Evolutionary conservation across 768 basidiomycete species (phyloP).

Genomic region (Lanmaoa rubissima): DNA sequence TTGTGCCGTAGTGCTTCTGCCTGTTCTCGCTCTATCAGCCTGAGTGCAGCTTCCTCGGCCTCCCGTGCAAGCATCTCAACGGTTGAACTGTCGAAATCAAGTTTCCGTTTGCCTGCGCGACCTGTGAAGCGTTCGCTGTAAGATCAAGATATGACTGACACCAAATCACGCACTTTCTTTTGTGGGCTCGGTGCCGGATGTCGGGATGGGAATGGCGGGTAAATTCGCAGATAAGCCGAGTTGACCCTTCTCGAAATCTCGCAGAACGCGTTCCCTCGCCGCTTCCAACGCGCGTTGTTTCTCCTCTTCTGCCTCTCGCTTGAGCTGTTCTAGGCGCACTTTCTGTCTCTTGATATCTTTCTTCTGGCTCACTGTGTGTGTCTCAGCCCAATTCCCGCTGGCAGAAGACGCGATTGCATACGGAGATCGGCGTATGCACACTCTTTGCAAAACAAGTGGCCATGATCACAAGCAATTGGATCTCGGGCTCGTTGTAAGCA

Average conservation of each 20-base stretch:
- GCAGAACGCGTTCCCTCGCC: slow-evolving; percentile 85
- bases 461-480: slow-evolving; percentile 78
- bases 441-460: slow-evolving; percentile 95
- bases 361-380: slow-evolving; percentile 75
- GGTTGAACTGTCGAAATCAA: slow-evolving; percentile 71
- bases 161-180: slow-evolving; percentile 36
- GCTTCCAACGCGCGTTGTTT: slow-evolving; percentile 61
- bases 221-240: slow-evolving; percentile 56
- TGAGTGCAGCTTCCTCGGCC: slow-evolving; percentile 86
- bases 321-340: slow-evolving; percentile 67
- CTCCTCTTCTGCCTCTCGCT: slow-evolving; percentile 79
- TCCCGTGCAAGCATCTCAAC: slow-evolving; percentile 72
- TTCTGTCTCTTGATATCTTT: slow-evolving; percentile 93
- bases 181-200: slow-evolving; percentile 35
- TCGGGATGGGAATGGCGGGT: slow-evolving; percentile 32
- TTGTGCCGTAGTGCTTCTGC: slow-evolving; percentile 83
- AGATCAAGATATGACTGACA: not conserved
- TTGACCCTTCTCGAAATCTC: slow-evolving; percentile 88
- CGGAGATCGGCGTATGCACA: slow-evolving; percentile 85
- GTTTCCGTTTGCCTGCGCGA: slow-evolving; percentile 77
- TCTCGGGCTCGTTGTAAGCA: slow-evolving; percentile 84
- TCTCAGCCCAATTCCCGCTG: slow-evolving; percentile 10
- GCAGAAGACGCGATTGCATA: slow-evolving; percentile 36
- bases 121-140: slow-evolving; percentile 33
- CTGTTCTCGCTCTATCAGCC: slow-evolving; percentile 80